Evolutionary conservation across 2,329 filamentous ascomycete genomes (phyloP).

Genomic region (Aphanocladium album): DNA sequence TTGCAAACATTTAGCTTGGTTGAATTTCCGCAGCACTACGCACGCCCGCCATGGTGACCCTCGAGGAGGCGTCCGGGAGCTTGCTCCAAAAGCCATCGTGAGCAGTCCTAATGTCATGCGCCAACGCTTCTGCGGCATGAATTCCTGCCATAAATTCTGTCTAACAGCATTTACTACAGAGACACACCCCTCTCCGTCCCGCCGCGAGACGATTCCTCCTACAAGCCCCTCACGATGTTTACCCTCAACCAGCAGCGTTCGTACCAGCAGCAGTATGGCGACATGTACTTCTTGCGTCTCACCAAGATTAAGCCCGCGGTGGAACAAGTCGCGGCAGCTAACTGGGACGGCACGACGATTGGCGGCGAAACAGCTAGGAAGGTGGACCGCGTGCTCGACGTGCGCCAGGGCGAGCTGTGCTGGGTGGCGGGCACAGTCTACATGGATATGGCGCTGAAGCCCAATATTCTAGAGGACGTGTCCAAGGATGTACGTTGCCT

Average conservation of each 20-base stretch:
- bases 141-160: background rate
- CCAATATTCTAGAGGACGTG: constrained; percentile 92
- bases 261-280: constrained; percentile 92
- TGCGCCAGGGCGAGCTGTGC: constrained; percentile 90
- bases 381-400: constrained; percentile 88
- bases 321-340: constrained; percentile 65
- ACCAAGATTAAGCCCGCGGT: constrained; percentile 81
- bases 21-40: constrained; percentile 3
- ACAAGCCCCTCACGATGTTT: constrained; percentile 73
- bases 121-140: background rate
- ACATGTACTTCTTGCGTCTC: constrained; percentile 94
- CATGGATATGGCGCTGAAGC: constrained; percentile 95
- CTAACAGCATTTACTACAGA: constrained; percentile 16
- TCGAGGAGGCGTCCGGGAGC: constrained; percentile 38
- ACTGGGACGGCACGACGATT: constrained; percentile 75
- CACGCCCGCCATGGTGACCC: constrained; percentile 34
- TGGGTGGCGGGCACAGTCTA: constrained; percentile 95
- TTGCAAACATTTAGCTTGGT: background rate
- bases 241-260: constrained; percentile 64
- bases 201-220: constrained; percentile 53
- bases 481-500: constrained; percentile 69
- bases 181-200: constrained; percentile 34
- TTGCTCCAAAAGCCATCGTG: constrained; percentile 48
- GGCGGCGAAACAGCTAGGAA: constrained; percentile 68
- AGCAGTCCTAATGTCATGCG: constrained; percentile 17